These are phyloP conservation scores for Andrographis paniculata DNA, from an alignment of 305 asterid species.

Conservation along the genomic window DNA sequence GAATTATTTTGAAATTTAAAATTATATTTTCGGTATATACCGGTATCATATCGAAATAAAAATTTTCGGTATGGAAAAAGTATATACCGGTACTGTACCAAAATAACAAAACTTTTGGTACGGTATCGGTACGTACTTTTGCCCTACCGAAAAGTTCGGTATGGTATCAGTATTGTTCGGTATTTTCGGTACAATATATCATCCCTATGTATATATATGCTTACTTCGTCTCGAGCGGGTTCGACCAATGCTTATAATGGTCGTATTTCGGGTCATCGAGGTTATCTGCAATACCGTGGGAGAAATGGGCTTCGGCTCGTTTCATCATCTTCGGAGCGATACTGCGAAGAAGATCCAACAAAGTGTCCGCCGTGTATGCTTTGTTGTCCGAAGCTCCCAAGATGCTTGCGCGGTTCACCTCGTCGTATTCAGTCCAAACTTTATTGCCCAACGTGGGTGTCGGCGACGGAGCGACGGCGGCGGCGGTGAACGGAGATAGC, in stretches of 20 bases:
- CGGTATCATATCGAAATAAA: no score
- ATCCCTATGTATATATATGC: slow-evolving; percentile 5
- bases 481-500: slow-evolving; percentile 32
- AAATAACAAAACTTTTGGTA: no score
- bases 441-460: slow-evolving; percentile 36
- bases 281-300: slow-evolving; percentile 80
- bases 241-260: slow-evolving; percentile 92
- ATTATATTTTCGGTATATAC: no score
- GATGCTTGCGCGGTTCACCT: slow-evolving; percentile 44
- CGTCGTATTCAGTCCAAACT: slow-evolving; percentile 73
- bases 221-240: slow-evolving; percentile 94
- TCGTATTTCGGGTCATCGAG: slow-evolving; percentile 69
- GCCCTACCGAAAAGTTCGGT: no score
- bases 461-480: no score
- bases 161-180: not conserved
- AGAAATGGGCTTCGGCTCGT: slow-evolving; percentile 81
- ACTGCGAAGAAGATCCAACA: slow-evolving; percentile 59
- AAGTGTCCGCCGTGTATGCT: slow-evolving; percentile 50
- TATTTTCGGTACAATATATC: not conserved
- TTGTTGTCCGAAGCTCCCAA: slow-evolving; percentile 37
- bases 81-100: no score
- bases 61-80: no score
- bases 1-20: no score
- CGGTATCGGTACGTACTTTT: no score
- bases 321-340: slow-evolving; percentile 90